phyloP scores from a whole-genome alignment of 169 alveolate species.

The Plasmodium adleri region DNA sequence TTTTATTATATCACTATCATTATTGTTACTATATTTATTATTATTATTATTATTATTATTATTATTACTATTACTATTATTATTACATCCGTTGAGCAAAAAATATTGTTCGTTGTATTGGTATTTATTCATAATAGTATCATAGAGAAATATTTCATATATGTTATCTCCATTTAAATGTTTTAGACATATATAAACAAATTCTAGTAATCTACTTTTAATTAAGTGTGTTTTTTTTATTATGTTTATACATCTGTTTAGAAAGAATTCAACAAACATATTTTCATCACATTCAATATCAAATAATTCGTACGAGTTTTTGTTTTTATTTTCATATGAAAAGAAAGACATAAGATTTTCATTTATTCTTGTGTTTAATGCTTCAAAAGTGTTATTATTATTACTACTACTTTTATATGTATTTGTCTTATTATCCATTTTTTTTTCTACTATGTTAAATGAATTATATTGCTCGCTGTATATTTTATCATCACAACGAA shows the following conservation, averaged over 20 bases:
- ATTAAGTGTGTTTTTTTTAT: slow-evolving; percentile 58
- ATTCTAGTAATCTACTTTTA: slow-evolving; percentile 52
- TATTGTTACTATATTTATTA: background rate
- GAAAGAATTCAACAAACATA: slow-evolving; percentile 44
- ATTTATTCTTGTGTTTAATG: background rate
- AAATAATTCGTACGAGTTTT: background rate
- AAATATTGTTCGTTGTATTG: slow-evolving; percentile 25
- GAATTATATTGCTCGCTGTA: too few species aligned
- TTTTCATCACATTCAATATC: slow-evolving; percentile 28
- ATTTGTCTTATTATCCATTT: background rate
- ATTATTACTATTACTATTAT: background rate
- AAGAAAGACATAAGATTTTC: background rate
- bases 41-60: background rate
- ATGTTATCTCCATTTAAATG: slow-evolving; percentile 33
- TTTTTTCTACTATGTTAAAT: background rate
- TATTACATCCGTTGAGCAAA: background rate
- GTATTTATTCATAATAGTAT: slow-evolving; percentile 6
- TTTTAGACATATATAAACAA: slow-evolving; percentile 37
- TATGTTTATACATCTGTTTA: slow-evolving; percentile 31
- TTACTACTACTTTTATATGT: background rate
- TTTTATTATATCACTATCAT: too few species aligned
- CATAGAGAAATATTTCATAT: slow-evolving; percentile 33
- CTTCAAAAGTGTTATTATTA: background rate
- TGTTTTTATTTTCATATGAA: background rate
- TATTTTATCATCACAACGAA: too few species aligned